Evolutionary conservation across 2,329 filamentous ascomycete species (phyloP), one percentile per base, ranked within the genome.

Genomic region (Aureobasidium sp.): DNA sequence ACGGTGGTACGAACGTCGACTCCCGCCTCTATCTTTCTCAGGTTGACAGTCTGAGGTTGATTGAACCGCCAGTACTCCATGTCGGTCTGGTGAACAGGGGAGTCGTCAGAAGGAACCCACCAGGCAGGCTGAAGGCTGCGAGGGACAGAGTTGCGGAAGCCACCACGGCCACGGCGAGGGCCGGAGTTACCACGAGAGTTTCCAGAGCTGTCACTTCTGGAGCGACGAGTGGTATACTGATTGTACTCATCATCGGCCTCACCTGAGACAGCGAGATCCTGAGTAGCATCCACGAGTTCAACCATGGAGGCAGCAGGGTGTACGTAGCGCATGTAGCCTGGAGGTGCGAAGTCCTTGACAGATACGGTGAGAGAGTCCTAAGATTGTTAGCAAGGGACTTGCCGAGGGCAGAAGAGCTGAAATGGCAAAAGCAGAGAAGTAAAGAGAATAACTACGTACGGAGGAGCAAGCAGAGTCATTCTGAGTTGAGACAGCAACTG

Each of bases 1-100:
- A 97, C 61, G 0, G 78, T 81, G 1, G 78, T 80, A 63, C 79
- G 78, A n/a, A 79, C 75, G 65, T 81, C 79, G 5, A 67, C 65
- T n/a, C 79, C 79, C n/a, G 71, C 67, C 17, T 69, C 59, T 61
- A 81, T 78, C 41, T 70, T 70, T 27, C 71, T 65, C 2, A 73
- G 62, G 9, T 71, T 67, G 46, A 81, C 75, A 41, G 68, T 69
- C 66, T 79, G 77, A 61, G 74, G 70, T 56, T 70, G 68, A 39
- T 73, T 71, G 8, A 48, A 55, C 5, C 10, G 7, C 43, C 59
- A 53, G 5, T 37, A 32, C 10, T 39, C 48, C 26, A 59, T 32
- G 15, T 47, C 39, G 17, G 39, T 47, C 26, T 44, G 37, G 32
- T 59, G 43, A 10, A 59, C 29, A 7, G 59, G 26, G 4, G 56